A percentile compares a stretch with the other conserved stretches of the same genome.
Conservation (phyloP, 192 early-diverging fungal species). For the Coemansia sp. region DNA sequence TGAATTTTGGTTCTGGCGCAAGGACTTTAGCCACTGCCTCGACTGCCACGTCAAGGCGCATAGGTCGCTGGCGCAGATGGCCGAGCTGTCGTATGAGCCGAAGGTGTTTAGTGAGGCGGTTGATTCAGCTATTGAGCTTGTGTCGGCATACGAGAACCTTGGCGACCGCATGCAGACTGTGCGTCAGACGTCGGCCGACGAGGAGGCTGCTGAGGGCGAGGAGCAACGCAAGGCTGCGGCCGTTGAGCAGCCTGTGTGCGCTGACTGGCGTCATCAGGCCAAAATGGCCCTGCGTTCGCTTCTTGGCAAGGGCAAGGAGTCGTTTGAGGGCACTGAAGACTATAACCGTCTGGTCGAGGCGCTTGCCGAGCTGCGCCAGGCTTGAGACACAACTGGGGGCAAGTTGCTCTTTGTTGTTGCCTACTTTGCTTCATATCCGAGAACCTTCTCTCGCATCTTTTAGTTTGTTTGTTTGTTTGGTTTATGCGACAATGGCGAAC, state of each 20-base stretch:
- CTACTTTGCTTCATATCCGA: background rate
- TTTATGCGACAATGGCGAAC: no score
- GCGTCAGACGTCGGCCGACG: conserved; percentile 25
- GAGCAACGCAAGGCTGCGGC: conserved; percentile 37
- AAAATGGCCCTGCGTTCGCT: conserved; percentile 78
- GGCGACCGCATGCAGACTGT: conserved; percentile 57
- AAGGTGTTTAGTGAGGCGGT: conserved; percentile 71
- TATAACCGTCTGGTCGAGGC: conserved; percentile 64
- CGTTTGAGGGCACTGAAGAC: conserved; percentile 63
- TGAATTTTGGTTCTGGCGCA: conserved; percentile 71
- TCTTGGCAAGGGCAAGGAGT: conserved; percentile 75
- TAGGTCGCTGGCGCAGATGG: conserved; percentile 71
- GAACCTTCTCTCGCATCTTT: conserved; percentile 1
- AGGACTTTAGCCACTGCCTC: conserved; percentile 61
- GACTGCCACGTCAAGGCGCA: conserved; percentile 86
- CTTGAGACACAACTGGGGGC: no score
- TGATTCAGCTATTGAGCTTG: conserved; percentile 67
- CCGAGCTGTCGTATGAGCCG: conserved; percentile 68
- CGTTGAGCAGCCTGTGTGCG: conserved; percentile 59
- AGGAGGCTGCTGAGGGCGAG: conserved; percentile 26
- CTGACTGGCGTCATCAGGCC: conserved; percentile 88
- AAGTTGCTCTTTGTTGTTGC: background rate
- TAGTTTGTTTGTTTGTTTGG: no score
- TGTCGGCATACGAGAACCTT: conserved; percentile 74
- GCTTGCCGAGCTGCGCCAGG: conserved; percentile 57